Evolutionary conservation across 2,329 filamentous ascomycete species (phyloP), one percentile per base, ranked within the genome.

Genomic region (Ophiognomonia clavigignenti-juglandacearum): DNA sequence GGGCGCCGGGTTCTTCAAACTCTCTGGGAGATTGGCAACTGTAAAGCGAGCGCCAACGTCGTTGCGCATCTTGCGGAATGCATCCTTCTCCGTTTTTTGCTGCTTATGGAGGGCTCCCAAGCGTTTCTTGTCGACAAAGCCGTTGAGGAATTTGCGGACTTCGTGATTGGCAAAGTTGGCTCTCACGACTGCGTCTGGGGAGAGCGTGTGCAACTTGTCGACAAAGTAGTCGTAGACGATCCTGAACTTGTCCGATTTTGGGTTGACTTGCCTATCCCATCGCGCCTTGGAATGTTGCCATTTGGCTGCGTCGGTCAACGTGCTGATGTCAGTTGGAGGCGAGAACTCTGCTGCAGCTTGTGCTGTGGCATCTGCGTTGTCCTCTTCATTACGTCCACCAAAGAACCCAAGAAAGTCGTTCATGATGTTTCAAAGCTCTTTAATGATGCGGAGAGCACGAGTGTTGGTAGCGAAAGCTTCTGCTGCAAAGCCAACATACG

Each of bases 91-190:
- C 6, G 18, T 27, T 18, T 24, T 42, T 18, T 50, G 48, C 27
- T 34, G 27, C 9, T 11, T 24, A 27, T 47, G 23, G 13, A 50
- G 22, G 18, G 36, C 39, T 31, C 13, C 26, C 23, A 36, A 24
- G 11, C 22, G 40, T 39, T 23, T 39, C 48, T 31, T 47, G 6
- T 47, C 44, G 27, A 29, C 48, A 16, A 38, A 50, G 27, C 44
- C 44, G 23, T 18, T 46, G 26, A 27, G 31, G 38, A 50, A 43
- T 29, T 44, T 50, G 27, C 34, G 39, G 29, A 31, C 24, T 27
- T 50, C 44, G 29, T 40, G 47, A 22, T 31, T 29, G 10, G 39
- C 29, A 27, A 50, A 50, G 39, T 40, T 32, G 6, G 39, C 19
- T 11, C 10, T 41, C 23, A 50, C 20, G 13, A 43, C 42, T 3